Evolutionary conservation across 129 eudicot species (phyloP), one percentile per base, ranked within the genome.

Genomic region (Centella asiatica): DNA sequence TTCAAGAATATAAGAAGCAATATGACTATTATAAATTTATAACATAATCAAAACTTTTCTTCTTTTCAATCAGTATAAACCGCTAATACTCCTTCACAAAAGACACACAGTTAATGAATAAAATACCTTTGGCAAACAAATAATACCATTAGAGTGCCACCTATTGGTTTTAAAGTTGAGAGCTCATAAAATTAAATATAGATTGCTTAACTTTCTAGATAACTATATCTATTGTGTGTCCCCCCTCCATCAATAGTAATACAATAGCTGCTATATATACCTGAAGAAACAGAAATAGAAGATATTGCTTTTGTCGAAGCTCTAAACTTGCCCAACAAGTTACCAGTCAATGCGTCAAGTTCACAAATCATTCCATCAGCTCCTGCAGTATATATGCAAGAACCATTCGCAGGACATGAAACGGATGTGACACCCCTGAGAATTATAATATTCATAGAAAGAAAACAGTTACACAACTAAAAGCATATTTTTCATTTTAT

Each of bases 291-390:
- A 67, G 84, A 72, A 68, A 92, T 62, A 24, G 85, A 80, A 56
- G 90, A 84, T 68, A 92, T 83, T 51, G 95, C 79, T 69, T 77
- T 92, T 34, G 90, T 69, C 51, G 94, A 79, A 57, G 96, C 94
- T 70, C 66, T 92, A 53, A 92, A 87, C 84, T 84, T 87, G 36
- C 57, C 70, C 71, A 92, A 61, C 68, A 83, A 70, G 70, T 84
- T 92, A 25, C 96, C 98, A 5, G 88, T 74, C 72, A 73, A 45
- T 19, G 95, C 72, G 52, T 92, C 98, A 59, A 92, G 80, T 56
- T 92, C 74, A 66, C 94, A 92, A 53, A 87, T 67, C 82, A 87
- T 84, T 46, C 98, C 96, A 82, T 92, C 98, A 28, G 77, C 90
- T 68, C 98, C 98, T 33, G 96, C 87, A 51, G 98, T 81, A 64